Percentiles rank a stretch among this genome's conserved stretches.
These are phyloP conservation scores for Magnolia changhungtana DNA, from an alignment of 164 flowering plant genomes.

Conservation along the genomic window DNA sequence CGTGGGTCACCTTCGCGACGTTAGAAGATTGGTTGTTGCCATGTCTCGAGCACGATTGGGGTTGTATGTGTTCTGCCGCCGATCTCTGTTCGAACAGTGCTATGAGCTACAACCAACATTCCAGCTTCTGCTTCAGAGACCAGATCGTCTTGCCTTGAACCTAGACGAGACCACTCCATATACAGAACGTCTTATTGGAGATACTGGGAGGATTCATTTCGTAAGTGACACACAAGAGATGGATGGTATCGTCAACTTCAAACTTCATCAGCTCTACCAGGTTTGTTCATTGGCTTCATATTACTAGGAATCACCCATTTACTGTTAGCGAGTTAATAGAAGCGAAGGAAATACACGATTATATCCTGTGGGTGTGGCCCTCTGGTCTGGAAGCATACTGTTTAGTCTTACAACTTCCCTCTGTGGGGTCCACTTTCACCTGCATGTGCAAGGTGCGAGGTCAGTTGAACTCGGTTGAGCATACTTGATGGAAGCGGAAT, in stretches of 20 bases:
- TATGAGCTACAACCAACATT: slow-evolving; percentile 95
- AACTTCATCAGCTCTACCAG: slow-evolving; percentile 55
- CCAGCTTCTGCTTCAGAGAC: slow-evolving; percentile 75
- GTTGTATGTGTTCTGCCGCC: slow-evolving; percentile 80
- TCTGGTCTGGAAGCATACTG: no score
- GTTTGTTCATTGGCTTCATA: slow-evolving; percentile 25
- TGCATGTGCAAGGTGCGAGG: no score
- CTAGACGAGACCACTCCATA: slow-evolving; percentile 45
- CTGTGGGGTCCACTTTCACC: no score
- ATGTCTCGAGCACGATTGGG: slow-evolving; percentile 99
- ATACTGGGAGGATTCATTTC: slow-evolving; percentile 49
- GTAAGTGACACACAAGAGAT: slow-evolving; percentile 73
- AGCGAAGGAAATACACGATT: no score
- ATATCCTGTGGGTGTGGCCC: no score
- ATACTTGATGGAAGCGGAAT: no score
- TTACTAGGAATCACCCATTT: not conserved
- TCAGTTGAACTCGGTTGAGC: no score
- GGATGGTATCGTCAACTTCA: slow-evolving; percentile 43
- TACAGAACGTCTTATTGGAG: slow-evolving; percentile 72
- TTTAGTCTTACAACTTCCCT: no score
- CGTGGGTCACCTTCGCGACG: slow-evolving; percentile 99
- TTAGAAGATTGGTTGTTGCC: slow-evolving; percentile 94
- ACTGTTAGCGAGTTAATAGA: no score
- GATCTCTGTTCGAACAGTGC: slow-evolving; percentile 92
- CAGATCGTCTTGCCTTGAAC: slow-evolving; percentile 80